Evolutionary conservation across 2,329 filamentous ascomycete genomes (phyloP), one percentile per base, ranked within the genome.

Genomic region (Chalara sp.): DNA sequence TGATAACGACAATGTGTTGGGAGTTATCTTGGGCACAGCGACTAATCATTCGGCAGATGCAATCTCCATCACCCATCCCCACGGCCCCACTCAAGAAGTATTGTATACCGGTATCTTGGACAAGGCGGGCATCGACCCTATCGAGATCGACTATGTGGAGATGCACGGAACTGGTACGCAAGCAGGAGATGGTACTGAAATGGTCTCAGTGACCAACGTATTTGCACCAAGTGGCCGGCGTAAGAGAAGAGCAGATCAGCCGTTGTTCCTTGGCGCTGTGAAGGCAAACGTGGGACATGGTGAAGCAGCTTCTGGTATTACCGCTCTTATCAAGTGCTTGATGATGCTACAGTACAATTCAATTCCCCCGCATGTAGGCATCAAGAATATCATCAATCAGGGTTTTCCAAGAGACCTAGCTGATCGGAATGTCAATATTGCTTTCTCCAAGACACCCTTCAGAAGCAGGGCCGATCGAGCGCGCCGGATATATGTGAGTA

Each of bases 161-260:
- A 89, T 93, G 83, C 89, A 95, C 66, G 89, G 87, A 11, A 95
- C 89, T 3, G 89, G 89, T 32, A 95, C 88, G 0, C 87, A 93
- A 66, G 88, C 86, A 32, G 89, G 87, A 54, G 89, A 95, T 62
- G 83, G 82, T 6, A 86, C 82, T 4, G 90, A 96, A 66, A 91
- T 92, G 84, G 74, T 81, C 1, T 89, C 85, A 0, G 86, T 95
- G 46, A 81, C 83, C 39, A 76, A 80, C 46, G 72, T 78, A 21
- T 86, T 85, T 58, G 80, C 80, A 41, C 78, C 78, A 28, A 70
- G 72, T n/a, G 46, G 29, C 6, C 67, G 75, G 56, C 69, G 71
- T 41, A 72, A 63, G 53, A 71, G 80, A 47, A 68, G 66, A 32
- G 69, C 59, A 6, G 63, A 70, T 10, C 60, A 72, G 31, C 77